Evolutionary conservation across 1,284 basidiomycete species (phyloP), one percentile per base, ranked within the genome.

Genomic region (Trametes polyzona): DNA sequence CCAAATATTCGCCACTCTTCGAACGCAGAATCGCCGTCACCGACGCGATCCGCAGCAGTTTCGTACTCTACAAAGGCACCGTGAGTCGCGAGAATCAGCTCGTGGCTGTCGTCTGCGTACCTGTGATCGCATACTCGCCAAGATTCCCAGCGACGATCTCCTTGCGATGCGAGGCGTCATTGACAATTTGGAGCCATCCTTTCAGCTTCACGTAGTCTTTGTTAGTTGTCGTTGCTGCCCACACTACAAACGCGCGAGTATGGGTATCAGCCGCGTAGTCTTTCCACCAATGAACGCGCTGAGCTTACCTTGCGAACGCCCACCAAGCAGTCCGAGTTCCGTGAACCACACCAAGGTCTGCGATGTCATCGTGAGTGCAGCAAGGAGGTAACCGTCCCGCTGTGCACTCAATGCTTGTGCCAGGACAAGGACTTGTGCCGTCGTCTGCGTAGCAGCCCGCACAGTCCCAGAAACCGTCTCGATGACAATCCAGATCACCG

Each of bases 61-160:
- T 53, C 40, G 17, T 23, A 58, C 33, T 53, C 56, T 58, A 4
- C 26, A 14, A n/a, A 19, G 2, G 14, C 16, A 10, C n/a, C n/a
- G n/a, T 56, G 27, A 42, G 33, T 4, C 17, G 16, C 8, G 11
- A 29, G 3, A 11, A 33, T 19, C 19, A 11, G 14, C 0, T 12
- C 4, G 17, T 21, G 5, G 16, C 4, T 11, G 16, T 9, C 7
- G 54, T 33, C 36, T 46, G 67, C 75, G 55, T 67, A 86, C 83
- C 69, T 36, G 74, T 64, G 5, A 78, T 74, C 42, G 89, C 70
- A 65, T 83, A 82, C 27, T 80, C 76, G 23, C 77, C 74, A 43
- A 92, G 73, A 33, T 83, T 82, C 4, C 86, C 83, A 0, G 88
- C 87, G 4, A 91, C 84, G 30, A 92, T 74, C 67, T 92, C 90